phyloP scores from a whole-genome alignment of 495 filamentous ascomycete species.

The Annulohypoxylon nitens region DNA sequence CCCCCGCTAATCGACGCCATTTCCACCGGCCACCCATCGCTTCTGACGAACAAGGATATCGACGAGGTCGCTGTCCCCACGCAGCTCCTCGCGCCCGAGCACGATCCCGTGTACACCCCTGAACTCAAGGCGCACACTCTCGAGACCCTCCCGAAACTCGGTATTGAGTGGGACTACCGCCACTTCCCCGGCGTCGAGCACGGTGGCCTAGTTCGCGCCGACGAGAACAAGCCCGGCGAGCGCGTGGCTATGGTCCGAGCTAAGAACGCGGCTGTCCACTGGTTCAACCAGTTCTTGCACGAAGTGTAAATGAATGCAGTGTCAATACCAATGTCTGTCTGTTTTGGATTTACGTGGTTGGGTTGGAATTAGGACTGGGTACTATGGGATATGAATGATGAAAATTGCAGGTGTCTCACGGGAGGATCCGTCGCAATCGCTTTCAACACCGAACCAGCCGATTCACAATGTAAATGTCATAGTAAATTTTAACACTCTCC shows the following conservation, averaged over 20 bases:
- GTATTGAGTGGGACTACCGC: constrained; percentile 68
- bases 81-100: constrained; percentile 71
- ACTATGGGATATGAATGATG: not conserved
- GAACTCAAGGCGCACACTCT: constrained; percentile 67
- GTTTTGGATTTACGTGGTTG: not conserved
- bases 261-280: constrained; percentile 61
- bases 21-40: constrained; percentile 66
- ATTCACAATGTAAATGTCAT: not conserved
- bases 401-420: not conserved
- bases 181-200: constrained; percentile 69
- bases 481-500: not conserved
- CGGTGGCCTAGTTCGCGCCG: constrained; percentile 62
- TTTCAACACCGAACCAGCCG: not conserved
- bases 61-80: constrained; percentile 64
- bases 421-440: not conserved
- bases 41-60: constrained; percentile 64
- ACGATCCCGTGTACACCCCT: constrained; percentile 59
- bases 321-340: not conserved
- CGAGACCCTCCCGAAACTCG: constrained; percentile 55
- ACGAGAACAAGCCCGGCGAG: constrained; percentile 58
- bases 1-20: constrained; percentile 68
- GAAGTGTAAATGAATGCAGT: constrained; percentile 3
- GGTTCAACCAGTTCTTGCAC: constrained; percentile 57
- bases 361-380: not conserved
- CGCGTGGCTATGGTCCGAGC: constrained; percentile 61